These are phyloP conservation scores for Vicia villosa DNA, from an alignment of 306 rosid genomes.

Conservation along the genomic window DNA sequence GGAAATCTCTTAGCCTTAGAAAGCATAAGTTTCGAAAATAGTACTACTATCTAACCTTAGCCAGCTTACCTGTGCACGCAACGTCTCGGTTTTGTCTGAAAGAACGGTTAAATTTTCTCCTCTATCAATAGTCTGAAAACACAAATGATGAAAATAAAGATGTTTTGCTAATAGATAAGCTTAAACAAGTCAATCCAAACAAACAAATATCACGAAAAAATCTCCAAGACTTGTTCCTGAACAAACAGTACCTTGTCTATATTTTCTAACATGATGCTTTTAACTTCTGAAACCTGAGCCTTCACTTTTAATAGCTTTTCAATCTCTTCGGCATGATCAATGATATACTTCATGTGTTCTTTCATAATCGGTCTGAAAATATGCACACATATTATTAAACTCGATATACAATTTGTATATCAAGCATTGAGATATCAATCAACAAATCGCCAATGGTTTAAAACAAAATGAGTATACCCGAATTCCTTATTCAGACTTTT, in stretches of 20 bases:
- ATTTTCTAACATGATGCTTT: conserved; percentile 89
- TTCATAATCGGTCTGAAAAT: conserved; percentile 79
- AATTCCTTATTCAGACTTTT: conserved; percentile 94
- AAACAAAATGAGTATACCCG: conserved; percentile 58
- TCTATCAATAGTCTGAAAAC: conserved; percentile 71
- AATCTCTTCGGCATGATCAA: conserved; percentile 88
- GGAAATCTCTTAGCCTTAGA: conserved; percentile 29
- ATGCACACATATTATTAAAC: conserved; percentile 28
- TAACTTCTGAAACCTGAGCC: conserved; percentile 94
- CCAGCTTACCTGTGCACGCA: conserved; percentile 64
- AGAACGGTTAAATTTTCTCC: conserved; percentile 79
- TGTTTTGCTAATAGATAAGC: background rate
- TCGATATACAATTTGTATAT: background rate
- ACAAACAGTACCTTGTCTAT: conserved; percentile 51
- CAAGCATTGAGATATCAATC: conserved; percentile 20
- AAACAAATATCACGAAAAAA: background rate
- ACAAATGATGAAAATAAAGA: conserved; percentile 18
- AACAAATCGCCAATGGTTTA: conserved; percentile 3
- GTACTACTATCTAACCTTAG: conserved; percentile 8
- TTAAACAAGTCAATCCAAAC: background rate
- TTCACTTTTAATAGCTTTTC: conserved; percentile 87
- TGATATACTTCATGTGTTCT: conserved; percentile 91
- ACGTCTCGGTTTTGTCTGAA: conserved; percentile 71
- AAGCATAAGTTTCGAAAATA: background rate
- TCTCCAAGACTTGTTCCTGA: background rate